These are phyloP conservation scores for Solioccasus polychromus DNA, from an alignment of 768 basidiomycete genomes.

Conservation along the genomic window DNA sequence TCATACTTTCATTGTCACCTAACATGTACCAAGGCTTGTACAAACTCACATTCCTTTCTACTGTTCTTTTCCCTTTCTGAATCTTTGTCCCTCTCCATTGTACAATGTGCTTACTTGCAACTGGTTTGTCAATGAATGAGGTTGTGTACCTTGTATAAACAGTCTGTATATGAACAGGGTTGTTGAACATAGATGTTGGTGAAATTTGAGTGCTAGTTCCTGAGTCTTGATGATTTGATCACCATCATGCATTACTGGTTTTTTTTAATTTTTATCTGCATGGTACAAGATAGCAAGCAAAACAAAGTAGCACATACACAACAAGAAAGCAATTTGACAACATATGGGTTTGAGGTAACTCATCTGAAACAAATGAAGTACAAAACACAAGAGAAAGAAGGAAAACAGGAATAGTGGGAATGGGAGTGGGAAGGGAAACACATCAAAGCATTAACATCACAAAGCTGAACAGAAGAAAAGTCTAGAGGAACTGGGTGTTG, in stretches of 20 bases:
- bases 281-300: background rate
- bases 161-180: background rate
- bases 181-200: background rate
- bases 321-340: constrained; percentile 18
- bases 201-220: background rate
- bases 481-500: constrained; percentile 16
- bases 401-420: too few relatives aligned
- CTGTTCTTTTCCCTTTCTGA: background rate
- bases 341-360: too few relatives aligned
- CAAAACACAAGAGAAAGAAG: background rate
- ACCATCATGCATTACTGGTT: too few relatives aligned
- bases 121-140: too few relatives aligned
- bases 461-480: background rate
- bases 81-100: too few relatives aligned
- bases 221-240: too few relatives aligned
- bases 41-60: background rate
- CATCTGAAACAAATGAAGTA: constrained; percentile 8
- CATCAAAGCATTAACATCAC: background rate
- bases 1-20: background rate
- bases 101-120: too few relatives aligned
- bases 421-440: too few relatives aligned
- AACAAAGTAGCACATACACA: constrained; percentile 5
- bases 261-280: constrained; percentile 1
- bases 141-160: background rate
- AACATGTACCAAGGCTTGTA: constrained; percentile 7